phyloP scores from a whole-genome alignment of 140 eudicot genomes.

The Bidens hawaiensis region DNA sequence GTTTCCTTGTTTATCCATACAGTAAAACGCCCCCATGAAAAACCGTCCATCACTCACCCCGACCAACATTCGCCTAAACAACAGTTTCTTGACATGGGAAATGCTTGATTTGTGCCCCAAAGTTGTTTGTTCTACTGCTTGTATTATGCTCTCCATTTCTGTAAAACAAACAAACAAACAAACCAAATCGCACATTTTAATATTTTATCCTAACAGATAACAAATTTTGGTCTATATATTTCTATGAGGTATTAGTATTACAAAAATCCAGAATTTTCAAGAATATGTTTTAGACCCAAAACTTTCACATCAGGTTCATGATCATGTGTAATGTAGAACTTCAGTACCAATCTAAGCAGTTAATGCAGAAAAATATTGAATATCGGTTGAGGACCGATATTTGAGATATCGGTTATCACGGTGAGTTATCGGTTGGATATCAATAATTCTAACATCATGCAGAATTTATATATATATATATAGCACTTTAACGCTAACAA shows the following conservation, averaged over 20 bases:
- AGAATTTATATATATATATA: too few species aligned
- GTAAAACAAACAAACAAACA: neutral
- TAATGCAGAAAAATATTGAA: too few species aligned
- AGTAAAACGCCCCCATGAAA: constrained; percentile 77
- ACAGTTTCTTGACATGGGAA: constrained; percentile 48
- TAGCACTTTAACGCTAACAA: too few species aligned
- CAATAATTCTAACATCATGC: too few species aligned
- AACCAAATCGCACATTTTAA: neutral
- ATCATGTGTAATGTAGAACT: neutral
- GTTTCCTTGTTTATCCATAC: constrained; percentile 91
- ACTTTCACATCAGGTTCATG: neutral
- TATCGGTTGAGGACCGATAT: too few species aligned
- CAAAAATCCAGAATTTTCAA: neutral
- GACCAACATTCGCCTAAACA: constrained; percentile 60
- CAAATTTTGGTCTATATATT: neutral
- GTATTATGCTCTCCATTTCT: constrained; percentile 35
- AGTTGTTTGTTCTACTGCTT: constrained; percentile 19
- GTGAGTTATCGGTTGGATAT: too few species aligned
- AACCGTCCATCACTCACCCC: constrained; percentile 78
- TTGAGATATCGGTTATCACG: too few species aligned
- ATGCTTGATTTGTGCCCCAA: constrained; percentile 26
- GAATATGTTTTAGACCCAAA: neutral
- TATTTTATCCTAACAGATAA: neutral
- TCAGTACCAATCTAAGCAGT: too few species aligned
- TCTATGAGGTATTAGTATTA: neutral